A percentile compares a stretch with the other conserved stretches of the same genome.
phyloP scores from a whole-genome alignment of 768 basidiomycete species.

The Mycena galopus region DNA sequence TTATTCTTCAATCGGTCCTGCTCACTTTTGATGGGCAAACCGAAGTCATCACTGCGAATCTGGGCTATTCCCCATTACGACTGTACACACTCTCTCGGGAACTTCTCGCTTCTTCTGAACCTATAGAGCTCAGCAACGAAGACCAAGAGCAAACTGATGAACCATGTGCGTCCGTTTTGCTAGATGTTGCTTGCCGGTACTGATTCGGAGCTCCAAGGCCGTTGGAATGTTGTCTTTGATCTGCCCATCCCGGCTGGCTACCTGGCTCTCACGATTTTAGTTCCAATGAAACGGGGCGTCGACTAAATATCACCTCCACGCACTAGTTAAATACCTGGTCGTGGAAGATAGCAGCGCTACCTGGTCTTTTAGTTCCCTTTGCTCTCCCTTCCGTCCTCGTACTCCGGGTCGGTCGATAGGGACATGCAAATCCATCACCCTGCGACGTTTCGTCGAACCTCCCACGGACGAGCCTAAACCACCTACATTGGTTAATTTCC shows the following conservation, averaged over 20 bases:
- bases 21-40: conserved; percentile 90
- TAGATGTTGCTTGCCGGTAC: conserved; percentile 1
- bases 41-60: conserved; percentile 73
- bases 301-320: conserved; percentile 75
- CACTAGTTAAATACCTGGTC: conserved; percentile 70
- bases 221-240: conserved; percentile 86
- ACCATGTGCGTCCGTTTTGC: conserved; percentile 56
- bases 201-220: conserved; percentile 46
- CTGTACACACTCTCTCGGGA: conserved; percentile 77
- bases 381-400: conserved; percentile 66
- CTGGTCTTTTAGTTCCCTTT: conserved; percentile 67
- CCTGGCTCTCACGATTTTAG: conserved; percentile 71
- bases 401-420: conserved; percentile 49
- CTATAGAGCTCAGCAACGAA: conserved; percentile 74
- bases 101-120: conserved; percentile 61
- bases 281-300: conserved; percentile 59
- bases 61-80: conserved; percentile 78
- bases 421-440: conserved; percentile 56
- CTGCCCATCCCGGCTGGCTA: conserved; percentile 90
- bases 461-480: conserved; percentile 50
- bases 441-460: conserved; percentile 69
- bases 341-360: conserved; percentile 55
- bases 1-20: conserved; percentile 76
- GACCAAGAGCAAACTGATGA: conserved; percentile 68
- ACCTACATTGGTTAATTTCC: conserved; percentile 55